Conservation (phyloP, 2,329 filamentous ascomycete genomes). For the Hypoxylon rubiginosum region DNA sequence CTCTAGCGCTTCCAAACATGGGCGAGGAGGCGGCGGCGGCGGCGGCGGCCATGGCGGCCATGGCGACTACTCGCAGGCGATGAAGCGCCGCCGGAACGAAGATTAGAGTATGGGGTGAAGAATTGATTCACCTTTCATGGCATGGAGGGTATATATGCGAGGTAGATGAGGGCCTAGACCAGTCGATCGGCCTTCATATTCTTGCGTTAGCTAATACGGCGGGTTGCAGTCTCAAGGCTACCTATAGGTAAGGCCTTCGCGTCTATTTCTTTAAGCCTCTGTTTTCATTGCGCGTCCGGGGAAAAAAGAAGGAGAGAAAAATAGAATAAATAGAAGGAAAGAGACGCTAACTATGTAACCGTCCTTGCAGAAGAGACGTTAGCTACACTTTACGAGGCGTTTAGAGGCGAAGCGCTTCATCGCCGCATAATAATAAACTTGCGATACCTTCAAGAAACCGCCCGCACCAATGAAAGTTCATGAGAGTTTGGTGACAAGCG, state of each 20-base stretch:
- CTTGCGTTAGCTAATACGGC: too few species aligned
- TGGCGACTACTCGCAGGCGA: constrained; percentile 4
- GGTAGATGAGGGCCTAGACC: background rate
- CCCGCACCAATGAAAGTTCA: too few species aligned
- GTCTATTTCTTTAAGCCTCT: too few species aligned
- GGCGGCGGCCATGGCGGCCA: background rate
- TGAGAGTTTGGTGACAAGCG: background rate
- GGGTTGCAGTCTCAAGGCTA: too few species aligned
- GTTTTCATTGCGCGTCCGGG: too few species aligned
- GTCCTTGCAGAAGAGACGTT: background rate
- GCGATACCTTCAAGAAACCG: background rate
- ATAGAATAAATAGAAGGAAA: background rate
- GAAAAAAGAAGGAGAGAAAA: too few species aligned
- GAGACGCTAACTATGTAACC: background rate
- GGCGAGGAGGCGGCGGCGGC: constrained; percentile 2
- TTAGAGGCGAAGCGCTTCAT: background rate
- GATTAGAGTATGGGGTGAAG: background rate
- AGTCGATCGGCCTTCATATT: background rate
- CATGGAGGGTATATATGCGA: too few species aligned
- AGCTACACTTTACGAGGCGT: background rate
- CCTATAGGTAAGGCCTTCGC: too few species aligned
- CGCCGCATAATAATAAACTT: background rate
- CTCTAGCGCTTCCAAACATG: constrained; percentile 50
- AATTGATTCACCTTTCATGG: background rate
- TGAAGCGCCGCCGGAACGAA: constrained; percentile 13